Conservation (phyloP, 2,329 filamentous ascomycete genomes). For the Ophiostoma quercus region DNA sequence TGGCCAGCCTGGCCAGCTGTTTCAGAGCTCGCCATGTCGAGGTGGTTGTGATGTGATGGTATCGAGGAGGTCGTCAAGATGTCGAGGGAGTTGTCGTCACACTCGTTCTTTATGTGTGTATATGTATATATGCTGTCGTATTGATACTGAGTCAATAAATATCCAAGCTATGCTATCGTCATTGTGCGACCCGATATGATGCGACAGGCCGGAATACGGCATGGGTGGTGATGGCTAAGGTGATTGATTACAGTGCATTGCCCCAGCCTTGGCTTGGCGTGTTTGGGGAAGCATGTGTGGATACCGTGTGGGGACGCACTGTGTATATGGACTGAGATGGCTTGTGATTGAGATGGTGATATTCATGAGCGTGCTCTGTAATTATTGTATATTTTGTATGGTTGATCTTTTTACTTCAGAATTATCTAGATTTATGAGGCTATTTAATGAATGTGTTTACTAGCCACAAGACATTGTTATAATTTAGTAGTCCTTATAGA, state of each 20-base stretch:
- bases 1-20: background rate
- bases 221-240: background rate
- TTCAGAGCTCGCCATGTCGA: background rate
- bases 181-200: background rate
- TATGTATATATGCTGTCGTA: background rate
- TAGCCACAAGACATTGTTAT: too few relatives aligned
- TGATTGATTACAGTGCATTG: conserved; percentile 11
- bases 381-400: background rate
- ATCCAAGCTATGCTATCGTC: conserved; percentile 1
- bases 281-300: conserved; percentile 9
- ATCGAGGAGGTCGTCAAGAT: background rate
- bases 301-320: background rate
- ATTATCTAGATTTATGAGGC: too few relatives aligned
- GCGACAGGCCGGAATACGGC: background rate
- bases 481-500: too few relatives aligned
- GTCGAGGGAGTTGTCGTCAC: background rate
- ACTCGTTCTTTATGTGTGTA: background rate
- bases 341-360: background rate
- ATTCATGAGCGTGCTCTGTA: background rate
- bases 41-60: background rate
- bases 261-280: conserved; percentile 9
- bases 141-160: background rate
- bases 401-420: too few relatives aligned
- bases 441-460: too few relatives aligned
- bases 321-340: background rate